These are phyloP conservation scores for Solanum chaucha DNA, from an alignment of 257 asterid genomes.

Conservation along the genomic window DNA sequence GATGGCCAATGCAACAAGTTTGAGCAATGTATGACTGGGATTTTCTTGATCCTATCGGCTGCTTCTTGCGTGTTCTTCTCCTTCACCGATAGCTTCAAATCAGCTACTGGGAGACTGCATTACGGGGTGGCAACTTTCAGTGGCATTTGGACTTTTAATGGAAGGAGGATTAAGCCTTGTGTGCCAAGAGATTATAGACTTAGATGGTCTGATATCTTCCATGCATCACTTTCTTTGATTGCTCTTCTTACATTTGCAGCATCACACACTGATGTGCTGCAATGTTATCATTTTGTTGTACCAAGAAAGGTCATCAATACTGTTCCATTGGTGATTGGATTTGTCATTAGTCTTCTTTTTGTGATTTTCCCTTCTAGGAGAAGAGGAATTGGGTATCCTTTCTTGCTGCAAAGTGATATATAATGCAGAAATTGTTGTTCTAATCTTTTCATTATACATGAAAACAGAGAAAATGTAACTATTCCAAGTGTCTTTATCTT, in stretches of 20 bases:
- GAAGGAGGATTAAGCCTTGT: slow-evolving; percentile 26
- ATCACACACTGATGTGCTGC: slow-evolving; percentile 38
- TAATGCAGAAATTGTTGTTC: background rate
- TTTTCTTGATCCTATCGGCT: slow-evolving; percentile 28
- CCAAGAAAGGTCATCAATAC: slow-evolving; percentile 28
- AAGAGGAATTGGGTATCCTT: slow-evolving; percentile 54
- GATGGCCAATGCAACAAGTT: slow-evolving; percentile 42
- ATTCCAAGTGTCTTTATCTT: background rate
- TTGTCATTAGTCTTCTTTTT: slow-evolving; percentile 34
- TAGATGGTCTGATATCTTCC: slow-evolving; percentile 41
- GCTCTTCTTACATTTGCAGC: slow-evolving; percentile 46
- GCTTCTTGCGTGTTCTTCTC: slow-evolving; percentile 41
- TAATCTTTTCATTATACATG: background rate
- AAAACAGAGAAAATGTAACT: background rate
- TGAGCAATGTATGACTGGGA: slow-evolving; percentile 30
- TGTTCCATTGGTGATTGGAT: slow-evolving; percentile 40
- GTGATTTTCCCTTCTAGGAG: slow-evolving; percentile 55
- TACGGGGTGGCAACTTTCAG: slow-evolving; percentile 47
- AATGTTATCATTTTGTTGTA: slow-evolving; percentile 29
- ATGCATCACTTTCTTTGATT: slow-evolving; percentile 33
- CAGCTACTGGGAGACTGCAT: slow-evolving; percentile 38
- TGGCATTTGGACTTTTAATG: slow-evolving; percentile 46
- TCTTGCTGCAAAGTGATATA: slow-evolving; percentile 43
- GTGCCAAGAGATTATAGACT: slow-evolving; percentile 28
- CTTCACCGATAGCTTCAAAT: slow-evolving; percentile 39